Evolutionary conservation across 1,139 yeast species (phyloP).

Genomic region (Kodamaea suecica): DNA sequence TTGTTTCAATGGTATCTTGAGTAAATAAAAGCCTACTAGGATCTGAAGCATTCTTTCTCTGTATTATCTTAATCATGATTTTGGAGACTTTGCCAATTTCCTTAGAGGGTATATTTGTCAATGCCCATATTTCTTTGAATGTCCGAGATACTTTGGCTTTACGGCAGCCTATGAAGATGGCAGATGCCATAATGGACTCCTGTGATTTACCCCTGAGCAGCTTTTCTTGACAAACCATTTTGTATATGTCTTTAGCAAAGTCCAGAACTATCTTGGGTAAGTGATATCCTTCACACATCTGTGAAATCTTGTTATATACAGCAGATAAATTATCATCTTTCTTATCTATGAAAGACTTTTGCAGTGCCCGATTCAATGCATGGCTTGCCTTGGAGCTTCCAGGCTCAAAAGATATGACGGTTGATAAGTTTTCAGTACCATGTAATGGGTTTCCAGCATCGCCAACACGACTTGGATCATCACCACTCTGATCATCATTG

Average conservation of each 20-base stretch:
- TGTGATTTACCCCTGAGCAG: constrained; percentile 87
- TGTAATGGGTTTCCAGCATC: constrained; percentile 95
- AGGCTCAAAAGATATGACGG: constrained; percentile 84
- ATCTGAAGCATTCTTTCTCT: constrained; percentile 56
- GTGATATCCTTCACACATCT: constrained; percentile 96
- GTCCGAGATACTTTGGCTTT: constrained; percentile 94
- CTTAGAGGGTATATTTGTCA: constrained; percentile 89
- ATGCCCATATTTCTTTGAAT: constrained; percentile 92
- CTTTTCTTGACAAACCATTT: constrained; percentile 85
- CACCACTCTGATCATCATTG: constrained; percentile 96
- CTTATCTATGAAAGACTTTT: constrained; percentile 77
- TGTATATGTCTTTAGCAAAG: constrained; percentile 95
- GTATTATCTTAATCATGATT: constrained; percentile 73
- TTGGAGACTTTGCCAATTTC: constrained; percentile 89
- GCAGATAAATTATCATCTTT: constrained; percentile 84
- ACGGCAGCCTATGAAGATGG: constrained; percentile 91
- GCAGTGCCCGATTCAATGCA: constrained; percentile 87
- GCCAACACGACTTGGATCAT: constrained; percentile 99
- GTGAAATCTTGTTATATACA: constrained; percentile 88
- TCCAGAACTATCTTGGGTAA: constrained; percentile 94
- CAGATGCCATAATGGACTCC: constrained; percentile 95
- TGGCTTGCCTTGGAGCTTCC: constrained; percentile 76
- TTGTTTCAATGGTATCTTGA: constrained; percentile 67
- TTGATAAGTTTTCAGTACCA: constrained; percentile 88
- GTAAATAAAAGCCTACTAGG: constrained; percentile 38